Evolutionary conservation across 208 protist genomes (phyloP).

Genomic region (Blastocrithidia nonstop): DNA sequence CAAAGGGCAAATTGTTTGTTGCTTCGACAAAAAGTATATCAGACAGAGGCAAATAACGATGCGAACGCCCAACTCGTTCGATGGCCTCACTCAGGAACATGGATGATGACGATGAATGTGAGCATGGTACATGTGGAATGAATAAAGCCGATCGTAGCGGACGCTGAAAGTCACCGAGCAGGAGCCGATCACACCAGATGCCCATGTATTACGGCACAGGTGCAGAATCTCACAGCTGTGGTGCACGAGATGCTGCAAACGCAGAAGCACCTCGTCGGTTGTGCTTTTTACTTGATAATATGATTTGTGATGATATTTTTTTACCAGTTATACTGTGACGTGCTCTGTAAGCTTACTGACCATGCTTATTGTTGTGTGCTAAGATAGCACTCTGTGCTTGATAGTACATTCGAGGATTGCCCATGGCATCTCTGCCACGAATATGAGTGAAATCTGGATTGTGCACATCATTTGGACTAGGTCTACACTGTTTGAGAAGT

Average conservation of each 20-base stretch:
- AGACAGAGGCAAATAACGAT: constrained; percentile 17
- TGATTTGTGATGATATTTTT: too few species aligned
- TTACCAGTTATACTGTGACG: too few species aligned
- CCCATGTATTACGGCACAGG: constrained; percentile 50
- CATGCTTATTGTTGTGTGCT: neutral
- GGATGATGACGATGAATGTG: too few species aligned
- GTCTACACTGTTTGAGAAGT: constrained; percentile 42
- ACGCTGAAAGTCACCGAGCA: constrained; percentile 37
- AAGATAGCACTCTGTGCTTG: constrained; percentile 4
- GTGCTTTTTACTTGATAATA: neutral
- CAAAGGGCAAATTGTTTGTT: constrained; percentile 22
- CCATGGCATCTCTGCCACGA: constrained; percentile 40
- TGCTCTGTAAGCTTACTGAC: too few species aligned
- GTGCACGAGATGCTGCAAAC: constrained; percentile 10
- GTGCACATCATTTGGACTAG: constrained; percentile 54
- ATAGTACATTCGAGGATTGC: constrained; percentile 21
- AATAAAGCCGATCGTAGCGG: constrained; percentile 50
- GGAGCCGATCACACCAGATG: constrained; percentile 68
- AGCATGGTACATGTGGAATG: constrained; percentile 25
- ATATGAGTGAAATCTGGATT: constrained; percentile 28
- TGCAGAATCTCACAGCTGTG: constrained; percentile 66
- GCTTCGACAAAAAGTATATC: constrained; percentile 48
- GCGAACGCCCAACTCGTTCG: constrained; percentile 29
- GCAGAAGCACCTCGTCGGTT: neutral
- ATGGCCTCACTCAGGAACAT: constrained; percentile 33